phyloP scores from a whole-genome alignment of 768 basidiomycete genomes.

The Serendipita sp. region DNA sequence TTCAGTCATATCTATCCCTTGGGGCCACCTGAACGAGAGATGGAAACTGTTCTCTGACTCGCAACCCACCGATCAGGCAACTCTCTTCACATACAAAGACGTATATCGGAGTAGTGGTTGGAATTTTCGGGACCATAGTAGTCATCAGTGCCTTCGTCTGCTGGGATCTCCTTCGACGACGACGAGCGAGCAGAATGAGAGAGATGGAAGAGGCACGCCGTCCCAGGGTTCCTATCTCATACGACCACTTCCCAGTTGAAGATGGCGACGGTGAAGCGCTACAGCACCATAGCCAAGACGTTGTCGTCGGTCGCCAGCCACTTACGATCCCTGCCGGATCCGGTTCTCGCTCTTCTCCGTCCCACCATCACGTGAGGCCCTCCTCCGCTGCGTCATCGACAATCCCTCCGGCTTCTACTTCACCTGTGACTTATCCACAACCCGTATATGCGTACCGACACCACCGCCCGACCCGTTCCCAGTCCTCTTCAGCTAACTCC shows the following conservation, averaged over 20 bases:
- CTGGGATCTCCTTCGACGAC: background rate
- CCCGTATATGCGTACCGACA: too few species aligned
- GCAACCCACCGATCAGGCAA: background rate
- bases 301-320: background rate
- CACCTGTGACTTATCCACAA: too few species aligned
- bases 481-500: too few species aligned
- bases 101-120: background rate
- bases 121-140: background rate
- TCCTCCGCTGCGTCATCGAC: too few species aligned
- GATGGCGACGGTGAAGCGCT: background rate
- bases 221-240: background rate
- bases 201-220: background rate
- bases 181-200: background rate
- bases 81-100: background rate
- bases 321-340: background rate
- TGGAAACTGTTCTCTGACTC: too few species aligned
- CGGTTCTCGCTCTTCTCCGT: background rate
- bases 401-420: too few species aligned
- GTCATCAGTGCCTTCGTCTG: background rate
- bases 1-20: too few species aligned
- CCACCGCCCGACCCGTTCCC: too few species aligned
- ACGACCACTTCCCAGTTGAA: constrained; percentile 4
- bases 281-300: background rate
- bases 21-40: too few species aligned
- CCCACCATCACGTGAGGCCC: too few species aligned